Evolutionary conservation across 352 stramenopile genomes (phyloP).

Genomic region (Globisporangium cylindrosporum): DNA sequence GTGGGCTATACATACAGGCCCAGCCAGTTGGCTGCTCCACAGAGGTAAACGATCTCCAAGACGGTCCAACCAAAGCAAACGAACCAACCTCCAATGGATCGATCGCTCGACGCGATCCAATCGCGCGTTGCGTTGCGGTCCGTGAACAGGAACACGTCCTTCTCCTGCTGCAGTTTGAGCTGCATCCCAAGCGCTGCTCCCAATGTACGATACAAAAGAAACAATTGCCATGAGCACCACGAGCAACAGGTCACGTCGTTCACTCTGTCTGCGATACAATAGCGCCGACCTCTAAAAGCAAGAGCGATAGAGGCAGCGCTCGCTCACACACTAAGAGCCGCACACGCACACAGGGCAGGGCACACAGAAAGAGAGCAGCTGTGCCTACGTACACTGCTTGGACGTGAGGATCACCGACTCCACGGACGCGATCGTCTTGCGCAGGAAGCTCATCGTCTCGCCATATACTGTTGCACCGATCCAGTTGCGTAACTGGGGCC

Average conservation of each 20-base stretch:
- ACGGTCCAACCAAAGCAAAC: slow-evolving; percentile 12
- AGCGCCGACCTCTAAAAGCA: background rate
- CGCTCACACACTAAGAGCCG: background rate
- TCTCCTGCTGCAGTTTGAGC: slow-evolving; percentile 71
- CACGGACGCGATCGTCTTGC: slow-evolving; percentile 62
- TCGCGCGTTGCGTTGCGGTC: slow-evolving; percentile 41
- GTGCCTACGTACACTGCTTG: slow-evolving; percentile 61
- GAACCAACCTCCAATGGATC: slow-evolving; percentile 69
- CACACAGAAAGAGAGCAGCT: background rate
- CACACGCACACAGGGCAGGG: background rate
- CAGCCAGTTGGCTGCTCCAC: background rate
- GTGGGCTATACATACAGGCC: background rate
- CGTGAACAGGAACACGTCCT: slow-evolving; percentile 76
- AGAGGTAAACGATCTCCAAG: background rate
- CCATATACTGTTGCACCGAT: background rate
- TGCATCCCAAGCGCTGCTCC: slow-evolving; percentile 61
- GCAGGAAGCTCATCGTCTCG: slow-evolving; percentile 68
- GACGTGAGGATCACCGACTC: slow-evolving; percentile 77
- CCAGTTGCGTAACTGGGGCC: background rate
- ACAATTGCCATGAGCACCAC: background rate
- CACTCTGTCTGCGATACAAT: background rate
- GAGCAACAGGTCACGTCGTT: background rate
- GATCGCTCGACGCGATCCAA: slow-evolving; percentile 76
- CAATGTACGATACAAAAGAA: slow-evolving; percentile 2
- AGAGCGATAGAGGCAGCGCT: background rate